phyloP scores from a whole-genome alignment of 148 eudicot genomes.

The Tetragonia tetragonoides region DNA sequence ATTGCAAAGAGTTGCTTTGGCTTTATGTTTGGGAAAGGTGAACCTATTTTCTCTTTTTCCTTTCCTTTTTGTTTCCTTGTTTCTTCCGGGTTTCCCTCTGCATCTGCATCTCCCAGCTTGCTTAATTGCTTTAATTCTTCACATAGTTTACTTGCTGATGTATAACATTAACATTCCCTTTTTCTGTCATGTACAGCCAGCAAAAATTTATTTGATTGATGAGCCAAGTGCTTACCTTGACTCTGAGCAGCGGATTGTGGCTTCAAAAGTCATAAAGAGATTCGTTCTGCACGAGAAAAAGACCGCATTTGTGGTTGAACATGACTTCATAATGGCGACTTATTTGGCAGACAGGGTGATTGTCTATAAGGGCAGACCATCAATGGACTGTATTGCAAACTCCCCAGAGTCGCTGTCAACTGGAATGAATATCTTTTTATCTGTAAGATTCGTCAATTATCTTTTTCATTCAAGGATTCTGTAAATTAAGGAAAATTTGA shows the following conservation, averaged over 20 bases:
- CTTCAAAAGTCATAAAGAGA: slow-evolving; percentile 95
- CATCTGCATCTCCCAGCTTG: too few relatives aligned
- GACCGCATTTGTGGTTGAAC: slow-evolving; percentile 96
- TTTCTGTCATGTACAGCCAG: slow-evolving; percentile 51
- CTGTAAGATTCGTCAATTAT: slow-evolving; percentile 43
- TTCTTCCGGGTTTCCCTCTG: not conserved
- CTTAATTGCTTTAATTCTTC: not conserved
- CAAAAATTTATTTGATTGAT: slow-evolving; percentile 90
- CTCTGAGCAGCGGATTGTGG: slow-evolving; percentile 97
- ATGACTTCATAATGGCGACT: slow-evolving; percentile 96
- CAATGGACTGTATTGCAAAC: slow-evolving; percentile 84
- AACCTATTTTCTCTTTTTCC: not conserved
- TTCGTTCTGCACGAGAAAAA: slow-evolving; percentile 91
- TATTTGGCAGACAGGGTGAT: slow-evolving; percentile 92
- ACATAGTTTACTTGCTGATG: not conserved
- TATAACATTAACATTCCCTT: too few relatives aligned
- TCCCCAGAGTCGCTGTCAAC: slow-evolving; percentile 86
- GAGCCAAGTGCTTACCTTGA: slow-evolving; percentile 98
- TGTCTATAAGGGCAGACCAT: slow-evolving; percentile 83
- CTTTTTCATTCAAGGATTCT: not conserved
- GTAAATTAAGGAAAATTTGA: too few relatives aligned
- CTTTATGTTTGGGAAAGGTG: slow-evolving; percentile 92
- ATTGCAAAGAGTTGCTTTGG: slow-evolving; percentile 90
- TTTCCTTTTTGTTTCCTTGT: not conserved
- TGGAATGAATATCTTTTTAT: slow-evolving; percentile 91